These are phyloP conservation scores for Herpetomonas tarakana DNA, from an alignment of 208 protist genomes.

Conservation along the genomic window DNA sequence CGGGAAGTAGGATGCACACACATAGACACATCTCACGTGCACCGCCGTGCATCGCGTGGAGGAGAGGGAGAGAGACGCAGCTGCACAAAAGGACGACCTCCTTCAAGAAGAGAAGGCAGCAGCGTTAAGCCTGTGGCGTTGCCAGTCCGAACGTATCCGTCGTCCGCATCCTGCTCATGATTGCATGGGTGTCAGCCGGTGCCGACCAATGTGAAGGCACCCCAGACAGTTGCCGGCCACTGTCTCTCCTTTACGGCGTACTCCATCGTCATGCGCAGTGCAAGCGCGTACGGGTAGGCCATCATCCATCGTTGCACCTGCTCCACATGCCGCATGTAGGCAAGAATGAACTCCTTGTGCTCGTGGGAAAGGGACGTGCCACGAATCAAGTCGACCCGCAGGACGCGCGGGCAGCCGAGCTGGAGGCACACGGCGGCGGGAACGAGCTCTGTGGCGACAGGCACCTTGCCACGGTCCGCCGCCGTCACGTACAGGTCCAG, in stretches of 20 bases:
- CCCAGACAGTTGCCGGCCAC: conserved; percentile 52
- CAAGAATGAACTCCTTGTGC: conserved; percentile 53
- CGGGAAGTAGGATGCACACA: too few relatives aligned
- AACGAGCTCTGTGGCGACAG: conserved; percentile 37
- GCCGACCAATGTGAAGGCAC: conserved; percentile 73
- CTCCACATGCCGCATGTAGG: conserved; percentile 48
- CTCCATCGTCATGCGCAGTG: conserved; percentile 63
- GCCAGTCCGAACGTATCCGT: too few relatives aligned
- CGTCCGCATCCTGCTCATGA: too few relatives aligned
- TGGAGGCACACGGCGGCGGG: conserved; percentile 56
- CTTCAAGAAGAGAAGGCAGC: too few relatives aligned
- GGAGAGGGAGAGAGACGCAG: too few relatives aligned
- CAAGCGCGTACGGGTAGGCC: conserved; percentile 63
- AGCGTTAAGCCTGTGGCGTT: too few relatives aligned
- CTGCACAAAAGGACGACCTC: too few relatives aligned
- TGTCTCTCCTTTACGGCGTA: conserved; percentile 20
- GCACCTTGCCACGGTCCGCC: conserved; percentile 28
- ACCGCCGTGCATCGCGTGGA: too few relatives aligned
- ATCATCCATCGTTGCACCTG: conserved; percentile 39
- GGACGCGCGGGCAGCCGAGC: conserved; percentile 59
- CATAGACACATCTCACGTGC: too few relatives aligned
- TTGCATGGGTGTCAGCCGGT: too few relatives aligned
- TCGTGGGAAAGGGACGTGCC: conserved; percentile 32
- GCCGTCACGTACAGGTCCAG: conserved; percentile 63
- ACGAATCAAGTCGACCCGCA: conserved; percentile 56